phyloP scores from a whole-genome alignment of 331 rosid genomes.

The Prunus yedoensis region DNA sequence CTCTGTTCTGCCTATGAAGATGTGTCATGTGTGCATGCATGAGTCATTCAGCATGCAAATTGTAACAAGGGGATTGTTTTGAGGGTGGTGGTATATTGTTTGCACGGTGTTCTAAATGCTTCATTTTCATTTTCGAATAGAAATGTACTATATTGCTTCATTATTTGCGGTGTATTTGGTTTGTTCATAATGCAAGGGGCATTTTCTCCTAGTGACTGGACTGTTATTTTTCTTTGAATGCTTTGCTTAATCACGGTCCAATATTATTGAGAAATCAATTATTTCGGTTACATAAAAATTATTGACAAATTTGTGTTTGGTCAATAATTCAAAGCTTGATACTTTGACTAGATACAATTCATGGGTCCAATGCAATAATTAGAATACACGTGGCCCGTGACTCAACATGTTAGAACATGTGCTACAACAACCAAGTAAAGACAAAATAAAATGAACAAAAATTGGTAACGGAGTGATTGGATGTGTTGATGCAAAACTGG shows the following conservation, averaged over 20 bases:
- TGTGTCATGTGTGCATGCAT: conserved; percentile 25
- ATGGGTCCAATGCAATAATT: too few relatives aligned
- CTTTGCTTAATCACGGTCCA: not conserved
- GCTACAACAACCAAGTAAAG: too few relatives aligned
- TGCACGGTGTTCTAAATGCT: conserved; percentile 40
- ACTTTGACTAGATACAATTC: too few relatives aligned
- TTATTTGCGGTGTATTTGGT: conserved; percentile 44
- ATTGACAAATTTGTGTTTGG: too few relatives aligned
- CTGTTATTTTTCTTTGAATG: not conserved
- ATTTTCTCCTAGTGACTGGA: not conserved
- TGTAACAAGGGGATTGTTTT: conserved; percentile 32
- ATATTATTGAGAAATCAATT: too few relatives aligned
- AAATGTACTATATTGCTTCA: conserved; percentile 6
- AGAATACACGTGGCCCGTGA: too few relatives aligned
- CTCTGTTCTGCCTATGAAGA: not conserved
- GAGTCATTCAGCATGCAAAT: conserved; percentile 28
- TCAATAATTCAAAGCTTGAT: too few relatives aligned
- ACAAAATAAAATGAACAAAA: too few relatives aligned
- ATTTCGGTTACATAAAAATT: too few relatives aligned
- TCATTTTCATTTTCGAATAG: not conserved
- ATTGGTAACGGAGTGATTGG: too few relatives aligned
- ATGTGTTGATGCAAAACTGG: too few relatives aligned
- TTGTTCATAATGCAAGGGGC: conserved; percentile 58
- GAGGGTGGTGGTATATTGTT: conserved; percentile 45
- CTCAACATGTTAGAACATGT: too few relatives aligned